These are phyloP conservation scores for Isoetes taiwanensis DNA, from an alignment of 75 land plant species.

Conservation along the genomic window DNA sequence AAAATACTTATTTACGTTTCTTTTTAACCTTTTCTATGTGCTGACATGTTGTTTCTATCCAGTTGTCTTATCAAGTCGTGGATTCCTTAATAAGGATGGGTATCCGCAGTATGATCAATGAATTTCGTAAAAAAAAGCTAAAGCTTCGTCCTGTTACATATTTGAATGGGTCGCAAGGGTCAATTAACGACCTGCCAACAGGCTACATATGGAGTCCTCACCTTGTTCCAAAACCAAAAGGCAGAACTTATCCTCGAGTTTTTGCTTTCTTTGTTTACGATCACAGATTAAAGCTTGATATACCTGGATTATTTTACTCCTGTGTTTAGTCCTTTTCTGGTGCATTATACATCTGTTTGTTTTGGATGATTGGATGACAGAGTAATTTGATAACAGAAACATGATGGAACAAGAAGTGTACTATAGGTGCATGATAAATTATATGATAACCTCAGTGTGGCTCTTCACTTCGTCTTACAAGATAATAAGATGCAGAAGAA, in stretches of 20 bases:
- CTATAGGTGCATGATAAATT: no score
- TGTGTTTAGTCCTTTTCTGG: background rate
- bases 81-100: constrained; percentile 95
- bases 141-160: constrained; percentile 90
- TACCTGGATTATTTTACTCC: no score
- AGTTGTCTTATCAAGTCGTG: constrained; percentile 97
- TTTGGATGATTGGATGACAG: no score
- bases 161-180: constrained; percentile 77
- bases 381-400: no score
- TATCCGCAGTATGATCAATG: constrained; percentile 82
- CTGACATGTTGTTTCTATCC: constrained; percentile 9
- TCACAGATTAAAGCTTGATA: background rate
- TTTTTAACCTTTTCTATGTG: background rate
- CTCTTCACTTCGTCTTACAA: no score
- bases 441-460: no score
- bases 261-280: background rate
- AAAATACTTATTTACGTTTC: background rate
- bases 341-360: background rate
- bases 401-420: no score
- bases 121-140: constrained; percentile 78
- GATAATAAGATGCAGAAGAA: no score
- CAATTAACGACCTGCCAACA: constrained; percentile 62
- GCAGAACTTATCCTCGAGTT: constrained; percentile 12
- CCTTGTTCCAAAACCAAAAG: constrained; percentile 96
- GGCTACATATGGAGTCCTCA: constrained; percentile 99